Conservation (phyloP, 2,329 filamentous ascomycete species). For the Exophiala sp. region DNA sequence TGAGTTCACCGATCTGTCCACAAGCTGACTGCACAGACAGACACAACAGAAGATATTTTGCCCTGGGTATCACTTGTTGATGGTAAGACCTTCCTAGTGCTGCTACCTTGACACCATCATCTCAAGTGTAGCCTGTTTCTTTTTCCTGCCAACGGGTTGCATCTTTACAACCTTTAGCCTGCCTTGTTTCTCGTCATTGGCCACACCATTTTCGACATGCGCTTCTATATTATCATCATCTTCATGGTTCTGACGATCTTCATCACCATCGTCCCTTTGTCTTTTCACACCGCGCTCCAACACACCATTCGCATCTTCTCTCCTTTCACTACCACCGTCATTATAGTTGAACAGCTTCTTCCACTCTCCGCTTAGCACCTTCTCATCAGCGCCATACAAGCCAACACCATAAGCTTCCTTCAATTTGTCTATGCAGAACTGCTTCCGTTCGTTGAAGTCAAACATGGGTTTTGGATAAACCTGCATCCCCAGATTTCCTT, state of each 20-base stretch:
- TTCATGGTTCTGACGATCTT: slow-evolving; percentile 1
- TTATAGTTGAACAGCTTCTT: slow-evolving; percentile 46
- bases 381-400: slow-evolving; percentile 61
- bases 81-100: not conserved
- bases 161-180: slow-evolving; percentile 8
- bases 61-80: no score
- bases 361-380: slow-evolving; percentile 61
- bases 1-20: no score
- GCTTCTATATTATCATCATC: slow-evolving; percentile 13
- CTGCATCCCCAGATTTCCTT: slow-evolving; percentile 27
- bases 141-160: slow-evolving; percentile 1
- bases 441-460: slow-evolving; percentile 63
- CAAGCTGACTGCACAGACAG: no score
- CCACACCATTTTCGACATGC: no score
- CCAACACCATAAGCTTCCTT: slow-evolving; percentile 67
- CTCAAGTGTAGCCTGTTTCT: slow-evolving; percentile 15
- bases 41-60: no score
- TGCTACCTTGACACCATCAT: slow-evolving; percentile 11
- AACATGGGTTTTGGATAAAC: slow-evolving; percentile 74
- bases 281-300: slow-evolving; percentile 14
- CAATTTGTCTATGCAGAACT: slow-evolving; percentile 63
- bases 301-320: slow-evolving; percentile 20
- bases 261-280: not conserved
- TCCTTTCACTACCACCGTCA: slow-evolving; percentile 37
- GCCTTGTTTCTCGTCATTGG: not conserved